phyloP scores from a whole-genome alignment of 345 rosid genomes.

The Hypericum androsaemum region DNA sequence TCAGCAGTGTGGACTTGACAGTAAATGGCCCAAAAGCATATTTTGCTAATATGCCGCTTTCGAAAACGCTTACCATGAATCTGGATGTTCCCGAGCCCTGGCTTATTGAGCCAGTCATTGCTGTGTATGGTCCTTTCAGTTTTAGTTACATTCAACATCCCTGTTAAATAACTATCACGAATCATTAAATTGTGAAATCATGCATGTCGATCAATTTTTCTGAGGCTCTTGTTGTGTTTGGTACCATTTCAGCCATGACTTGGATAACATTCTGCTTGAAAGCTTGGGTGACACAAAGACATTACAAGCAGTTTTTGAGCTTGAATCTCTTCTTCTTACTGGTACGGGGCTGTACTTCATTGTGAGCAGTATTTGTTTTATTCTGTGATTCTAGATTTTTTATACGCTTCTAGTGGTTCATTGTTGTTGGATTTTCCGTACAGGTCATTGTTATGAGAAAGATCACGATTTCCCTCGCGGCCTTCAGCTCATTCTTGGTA shows the following conservation, averaged over 20 bases:
- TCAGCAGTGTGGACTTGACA: slow-evolving; percentile 53
- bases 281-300: slow-evolving; percentile 95
- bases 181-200: background rate
- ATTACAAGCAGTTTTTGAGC: slow-evolving; percentile 92
- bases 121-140: slow-evolving; percentile 59
- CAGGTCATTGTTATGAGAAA: slow-evolving; percentile 97
- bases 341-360: slow-evolving; percentile 38
- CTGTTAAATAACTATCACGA: slow-evolving; percentile 2
- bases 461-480: slow-evolving; percentile 97
- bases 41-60: slow-evolving; percentile 94
- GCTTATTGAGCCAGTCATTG: slow-evolving; percentile 96
- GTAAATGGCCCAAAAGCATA: slow-evolving; percentile 90
- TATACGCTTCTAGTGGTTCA: background rate
- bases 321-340: slow-evolving; percentile 94
- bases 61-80: slow-evolving; percentile 99
- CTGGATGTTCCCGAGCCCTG: slow-evolving; percentile 99
- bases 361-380: background rate
- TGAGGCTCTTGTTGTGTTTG: slow-evolving; percentile 14
- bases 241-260: slow-evolving; percentile 58
- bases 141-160: slow-evolving; percentile 4
- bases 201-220: background rate
- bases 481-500: slow-evolving; percentile 97
- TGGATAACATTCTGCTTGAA: slow-evolving; percentile 97
- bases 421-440: slow-evolving; percentile 3
- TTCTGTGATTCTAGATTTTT: background rate